A percentile compares a stretch with the other conserved stretches of the same genome.
Evolutionary conservation across 345 rosid genomes (phyloP).

Genomic region (Capsella bursapastoris): DNA sequence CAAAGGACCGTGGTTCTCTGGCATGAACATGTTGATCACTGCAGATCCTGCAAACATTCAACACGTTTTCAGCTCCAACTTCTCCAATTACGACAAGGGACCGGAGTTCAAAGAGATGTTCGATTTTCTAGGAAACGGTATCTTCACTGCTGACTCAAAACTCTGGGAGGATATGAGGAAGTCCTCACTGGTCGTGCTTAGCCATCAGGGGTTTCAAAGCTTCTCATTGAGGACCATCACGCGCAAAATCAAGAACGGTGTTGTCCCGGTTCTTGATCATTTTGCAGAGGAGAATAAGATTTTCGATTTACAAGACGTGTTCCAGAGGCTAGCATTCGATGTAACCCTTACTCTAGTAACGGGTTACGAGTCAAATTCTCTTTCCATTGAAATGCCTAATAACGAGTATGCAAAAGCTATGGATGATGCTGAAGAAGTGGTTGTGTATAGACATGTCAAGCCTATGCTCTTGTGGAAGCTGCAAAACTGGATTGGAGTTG

Average conservation of each 20-base stretch:
- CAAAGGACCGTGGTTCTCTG: constrained; percentile 44
- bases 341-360: constrained; percentile 48
- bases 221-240: constrained; percentile 30
- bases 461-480: constrained; percentile 45
- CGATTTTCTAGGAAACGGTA: constrained; percentile 46
- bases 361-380: constrained; percentile 45
- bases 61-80: constrained; percentile 43
- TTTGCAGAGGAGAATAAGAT: constrained; percentile 27
- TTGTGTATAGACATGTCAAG: constrained; percentile 31
- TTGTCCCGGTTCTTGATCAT: constrained; percentile 46
- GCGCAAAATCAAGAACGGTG: constrained; percentile 29
- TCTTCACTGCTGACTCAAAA: constrained; percentile 50
- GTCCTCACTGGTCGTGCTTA: constrained; percentile 32
- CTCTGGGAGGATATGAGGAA: constrained; percentile 45
- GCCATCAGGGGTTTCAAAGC: constrained; percentile 40
- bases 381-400: constrained; percentile 45
- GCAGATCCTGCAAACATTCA: constrained; percentile 44
- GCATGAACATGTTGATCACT: constrained; percentile 42
- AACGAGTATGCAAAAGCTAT: constrained; percentile 41
- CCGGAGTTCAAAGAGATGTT: constrained; percentile 43
- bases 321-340: constrained; percentile 54
- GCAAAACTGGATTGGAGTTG: constrained; percentile 43
- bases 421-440: constrained; percentile 48
- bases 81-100: constrained; percentile 47
- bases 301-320: constrained; percentile 50